phyloP scores from a whole-genome alignment of 805 yeast species.

The Candida nemodendra region DNA sequence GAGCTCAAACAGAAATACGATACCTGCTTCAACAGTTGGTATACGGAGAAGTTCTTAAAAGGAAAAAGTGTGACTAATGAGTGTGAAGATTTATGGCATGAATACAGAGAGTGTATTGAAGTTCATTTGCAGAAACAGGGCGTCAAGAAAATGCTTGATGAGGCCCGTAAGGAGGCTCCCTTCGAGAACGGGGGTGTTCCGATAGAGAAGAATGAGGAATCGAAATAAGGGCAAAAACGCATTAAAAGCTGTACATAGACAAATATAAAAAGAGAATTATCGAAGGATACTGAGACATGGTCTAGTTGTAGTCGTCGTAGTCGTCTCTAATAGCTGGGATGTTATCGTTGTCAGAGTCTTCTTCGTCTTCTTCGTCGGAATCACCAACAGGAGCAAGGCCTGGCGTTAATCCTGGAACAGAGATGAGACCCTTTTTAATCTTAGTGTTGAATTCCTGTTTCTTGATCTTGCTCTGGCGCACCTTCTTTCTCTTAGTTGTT shows the following conservation, averaged over 20 bases:
- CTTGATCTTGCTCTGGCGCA: constrained; percentile 31
- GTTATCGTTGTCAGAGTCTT: constrained; percentile 22
- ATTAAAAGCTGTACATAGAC: no score
- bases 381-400: constrained; percentile 82
- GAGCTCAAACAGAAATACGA: constrained; percentile 83
- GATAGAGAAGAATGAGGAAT: constrained; percentile 9
- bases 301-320: constrained; percentile 29
- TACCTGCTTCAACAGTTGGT: constrained; percentile 93
- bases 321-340: constrained; percentile 25
- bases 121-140: constrained; percentile 68
- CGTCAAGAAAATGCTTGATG: constrained; percentile 78
- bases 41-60: constrained; percentile 77
- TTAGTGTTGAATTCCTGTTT: constrained; percentile 38
- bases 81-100: constrained; percentile 86
- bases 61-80: constrained; percentile 71
- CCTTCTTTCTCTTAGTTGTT: constrained; percentile 35
- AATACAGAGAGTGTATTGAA: constrained; percentile 85
- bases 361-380: constrained; percentile 53
- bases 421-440: constrained; percentile 42
- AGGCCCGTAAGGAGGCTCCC: constrained; percentile 88
- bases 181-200: constrained; percentile 67
- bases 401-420: constrained; percentile 71
- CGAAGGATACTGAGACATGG: no score
- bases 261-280: neutral
- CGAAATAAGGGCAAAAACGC: no score